phyloP scores from a whole-genome alignment of 2,329 filamentous ascomycete genomes.

The Aspergillus sp. region DNA sequence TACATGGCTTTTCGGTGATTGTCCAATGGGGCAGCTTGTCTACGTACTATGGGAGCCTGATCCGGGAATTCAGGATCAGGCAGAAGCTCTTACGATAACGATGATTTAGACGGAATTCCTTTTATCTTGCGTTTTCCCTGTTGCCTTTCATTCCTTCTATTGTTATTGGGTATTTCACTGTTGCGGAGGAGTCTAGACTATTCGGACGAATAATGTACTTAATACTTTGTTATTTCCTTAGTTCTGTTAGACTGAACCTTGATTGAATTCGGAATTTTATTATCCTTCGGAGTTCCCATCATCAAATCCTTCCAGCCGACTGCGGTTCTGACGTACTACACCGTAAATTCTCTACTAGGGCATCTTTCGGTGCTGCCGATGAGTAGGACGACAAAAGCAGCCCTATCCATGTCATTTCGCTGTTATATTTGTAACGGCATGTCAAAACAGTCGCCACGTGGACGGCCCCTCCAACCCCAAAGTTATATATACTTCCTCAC shows the following conservation, averaged over 20 bases:
- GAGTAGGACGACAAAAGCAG: neutral
- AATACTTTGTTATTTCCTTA: neutral
- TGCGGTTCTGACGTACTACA: neutral
- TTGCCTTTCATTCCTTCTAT: neutral
- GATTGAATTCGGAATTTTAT: neutral
- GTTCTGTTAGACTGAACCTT: neutral
- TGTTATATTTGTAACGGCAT: neutral
- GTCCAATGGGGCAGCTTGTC: too few species aligned
- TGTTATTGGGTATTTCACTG: neutral
- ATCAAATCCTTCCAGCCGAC: neutral
- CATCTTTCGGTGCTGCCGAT: neutral
- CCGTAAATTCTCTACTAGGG: neutral
- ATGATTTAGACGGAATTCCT: neutral
- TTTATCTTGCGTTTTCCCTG: neutral
- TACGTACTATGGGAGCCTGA: neutral
- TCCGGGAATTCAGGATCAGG: neutral
- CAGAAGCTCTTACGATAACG: neutral
- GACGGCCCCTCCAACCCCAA: neutral
- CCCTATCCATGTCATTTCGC: neutral
- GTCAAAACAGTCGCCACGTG: neutral
- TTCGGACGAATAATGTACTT: neutral
- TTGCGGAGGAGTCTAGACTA: neutral
- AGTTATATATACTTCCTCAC: neutral
- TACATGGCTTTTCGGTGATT: slow-evolving; percentile 4
- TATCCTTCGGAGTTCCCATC: neutral